Evolutionary conservation across 768 basidiomycete genomes (phyloP).

Genomic region (Mycena haematopus): DNA sequence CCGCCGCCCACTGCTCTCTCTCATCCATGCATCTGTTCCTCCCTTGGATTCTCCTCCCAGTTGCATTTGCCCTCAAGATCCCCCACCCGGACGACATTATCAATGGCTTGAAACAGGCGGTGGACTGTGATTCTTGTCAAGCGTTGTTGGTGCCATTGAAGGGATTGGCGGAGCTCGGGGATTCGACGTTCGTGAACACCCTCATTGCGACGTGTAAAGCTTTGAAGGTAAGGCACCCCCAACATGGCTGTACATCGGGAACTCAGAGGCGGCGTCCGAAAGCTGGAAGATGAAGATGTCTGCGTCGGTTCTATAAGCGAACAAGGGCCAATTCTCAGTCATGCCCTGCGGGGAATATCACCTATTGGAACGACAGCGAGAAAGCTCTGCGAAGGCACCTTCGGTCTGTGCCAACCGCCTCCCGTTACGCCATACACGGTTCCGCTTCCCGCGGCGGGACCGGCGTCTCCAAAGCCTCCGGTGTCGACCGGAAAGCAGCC

Average conservation of each 20-base stretch:
- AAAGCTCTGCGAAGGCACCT: slow-evolving; percentile 59
- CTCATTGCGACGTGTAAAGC: slow-evolving; percentile 53
- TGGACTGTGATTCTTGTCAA: slow-evolving; percentile 59
- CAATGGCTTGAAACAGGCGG: slow-evolving; percentile 49
- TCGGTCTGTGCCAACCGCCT: slow-evolving; percentile 60
- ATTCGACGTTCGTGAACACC: slow-evolving; percentile 50
- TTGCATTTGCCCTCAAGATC: not conserved
- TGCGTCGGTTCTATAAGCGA: slow-evolving; percentile 57
- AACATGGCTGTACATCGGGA: not conserved
- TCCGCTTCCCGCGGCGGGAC: slow-evolving; percentile 51
- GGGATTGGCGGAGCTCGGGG: slow-evolving; percentile 54
- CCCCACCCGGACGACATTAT: slow-evolving; percentile 38
- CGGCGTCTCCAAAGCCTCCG: slow-evolving; percentile 41
- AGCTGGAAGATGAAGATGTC: slow-evolving; percentile 64
- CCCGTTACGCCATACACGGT: slow-evolving; percentile 51
- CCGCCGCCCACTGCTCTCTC: not conserved
- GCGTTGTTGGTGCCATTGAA: slow-evolving; percentile 53
- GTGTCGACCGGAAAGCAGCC: slow-evolving; percentile 47
- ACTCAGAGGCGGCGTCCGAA: not conserved
- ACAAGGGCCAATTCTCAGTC: slow-evolving; percentile 65
- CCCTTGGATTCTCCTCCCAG: slow-evolving; percentile 3
- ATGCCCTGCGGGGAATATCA: slow-evolving; percentile 57
- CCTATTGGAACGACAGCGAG: slow-evolving; percentile 54
- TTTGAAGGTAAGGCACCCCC: slow-evolving; percentile 39
- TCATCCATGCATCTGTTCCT: slow-evolving; percentile 8